Base-by-base conservation (phyloP, 495 filamentous ascomycete species). In the Penicillium riverlandense region DNA sequence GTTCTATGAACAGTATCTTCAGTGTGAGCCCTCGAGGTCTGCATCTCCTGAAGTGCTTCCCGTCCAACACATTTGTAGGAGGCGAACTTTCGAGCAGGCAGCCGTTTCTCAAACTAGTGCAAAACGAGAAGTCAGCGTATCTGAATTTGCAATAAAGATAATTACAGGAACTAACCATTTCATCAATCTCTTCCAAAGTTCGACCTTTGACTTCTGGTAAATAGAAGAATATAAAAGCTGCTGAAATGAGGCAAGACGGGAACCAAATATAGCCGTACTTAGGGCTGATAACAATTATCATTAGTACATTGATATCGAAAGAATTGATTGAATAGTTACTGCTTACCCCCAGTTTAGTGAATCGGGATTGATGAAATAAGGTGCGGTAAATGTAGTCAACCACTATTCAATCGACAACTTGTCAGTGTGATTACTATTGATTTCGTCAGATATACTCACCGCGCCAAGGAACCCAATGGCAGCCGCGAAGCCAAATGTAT, bases 281-380 rank as follows among this genome's bases (percentile, higher is more conserved):
- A 7, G 74, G 73, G 2, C 77, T 82, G 66, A 0, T 61, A 71
- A 1, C 64, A 28, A 36, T 11, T 29, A 13, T 33, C n/a, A 44
- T 29, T 11, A n/a, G 22, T 22, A 2, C 22, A 22, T 22, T 22
- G 22, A 6, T 22, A 22, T 22, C 22, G 22, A 4, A 4, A 22
- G 22, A 6, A 22, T 4, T 22, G 22, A 22, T 22, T 22, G 22
- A 0, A 4, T 22, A 22, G 22, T 22, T 13, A 5, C 8, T 10
- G 12, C 45, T 43, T 41, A 55, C 52, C 52, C 77, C 77, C 76
- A 83, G 43, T 75, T 72, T 10, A 82, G 48, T 2, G 69, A 56
- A 27, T 59, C 59, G 0, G 77, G 75, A 37, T 83, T 83, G 55
- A 83, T 83, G 49, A 83, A 82, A 48, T 83, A 81, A 7, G 78